phyloP scores from a whole-genome alignment of 176 grass and related monocot species.

The Juncus effusus region DNA sequence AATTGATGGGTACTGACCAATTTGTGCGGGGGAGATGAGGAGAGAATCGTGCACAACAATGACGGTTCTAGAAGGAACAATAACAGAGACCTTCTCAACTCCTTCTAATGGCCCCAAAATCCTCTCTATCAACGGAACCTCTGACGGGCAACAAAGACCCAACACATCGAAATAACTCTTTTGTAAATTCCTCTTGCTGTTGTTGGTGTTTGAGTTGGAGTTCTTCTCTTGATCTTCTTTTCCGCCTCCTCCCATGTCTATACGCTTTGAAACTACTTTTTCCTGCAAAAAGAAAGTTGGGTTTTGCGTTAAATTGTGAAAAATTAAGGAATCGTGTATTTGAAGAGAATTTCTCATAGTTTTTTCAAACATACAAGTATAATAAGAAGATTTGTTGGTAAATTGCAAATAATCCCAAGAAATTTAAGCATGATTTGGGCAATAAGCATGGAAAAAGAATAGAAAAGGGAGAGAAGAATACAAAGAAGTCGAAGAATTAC shows the following conservation, averaged over 20 bases:
- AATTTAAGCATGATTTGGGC: neutral
- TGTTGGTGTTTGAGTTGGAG: conserved; percentile 5
- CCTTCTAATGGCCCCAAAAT: conserved; percentile 58
- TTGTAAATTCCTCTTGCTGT: conserved; percentile 18
- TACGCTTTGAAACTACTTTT: neutral
- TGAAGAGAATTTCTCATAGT: neutral
- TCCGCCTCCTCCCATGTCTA: conserved; percentile 14
- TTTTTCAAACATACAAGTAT: no score
- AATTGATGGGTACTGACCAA: conserved; percentile 38
- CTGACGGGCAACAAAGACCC: conserved; percentile 88
- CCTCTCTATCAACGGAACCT: conserved; percentile 77
- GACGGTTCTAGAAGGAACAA: conserved; percentile 85
- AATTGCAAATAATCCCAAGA: no score
- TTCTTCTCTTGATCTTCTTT: conserved; percentile 31
- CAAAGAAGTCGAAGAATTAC: neutral
- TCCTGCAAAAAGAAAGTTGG: no score
- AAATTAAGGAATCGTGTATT: neutral
- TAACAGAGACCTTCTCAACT: conserved; percentile 58
- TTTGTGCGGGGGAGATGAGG: conserved; percentile 45
- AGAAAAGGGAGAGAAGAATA: neutral
- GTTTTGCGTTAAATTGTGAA: neutral
- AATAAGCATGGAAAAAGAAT: neutral
- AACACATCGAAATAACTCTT: conserved; percentile 99
- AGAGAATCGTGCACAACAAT: conserved; percentile 72
- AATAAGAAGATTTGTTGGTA: no score